Conservation (phyloP, 768 basidiomycete species). For the Ramaria rubella region DNA sequence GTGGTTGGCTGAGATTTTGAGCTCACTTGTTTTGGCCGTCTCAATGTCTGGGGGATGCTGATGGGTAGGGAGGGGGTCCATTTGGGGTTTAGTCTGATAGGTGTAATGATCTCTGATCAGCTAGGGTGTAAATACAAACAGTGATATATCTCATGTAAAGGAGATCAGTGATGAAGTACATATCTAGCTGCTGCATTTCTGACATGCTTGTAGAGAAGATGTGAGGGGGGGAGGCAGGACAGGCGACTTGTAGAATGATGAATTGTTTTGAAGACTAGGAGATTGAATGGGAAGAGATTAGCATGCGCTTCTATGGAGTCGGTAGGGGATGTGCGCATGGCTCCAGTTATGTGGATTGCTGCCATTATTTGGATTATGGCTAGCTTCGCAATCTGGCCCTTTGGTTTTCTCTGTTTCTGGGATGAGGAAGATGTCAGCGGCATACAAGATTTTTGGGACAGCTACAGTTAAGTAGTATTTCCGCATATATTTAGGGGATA, state of each 20-base stretch:
- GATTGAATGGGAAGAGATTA: slow-evolving; percentile 2
- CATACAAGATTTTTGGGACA: neutral
- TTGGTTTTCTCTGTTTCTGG: neutral
- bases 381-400: neutral
- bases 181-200: neutral
- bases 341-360: neutral
- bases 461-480: slow-evolving; percentile 22
- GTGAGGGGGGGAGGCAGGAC: no score
- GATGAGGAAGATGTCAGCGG: neutral
- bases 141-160: neutral
- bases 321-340: slow-evolving; percentile 9
- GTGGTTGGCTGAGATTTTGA: neutral
- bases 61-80: no score
- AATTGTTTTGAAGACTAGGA: neutral
- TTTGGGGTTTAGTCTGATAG: neutral
- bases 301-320: slow-evolving; percentile 9
- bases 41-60: no score
- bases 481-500: slow-evolving; percentile 12
- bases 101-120: neutral
- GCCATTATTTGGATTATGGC: neutral
- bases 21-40: no score
- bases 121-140: neutral
- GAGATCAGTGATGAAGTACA: neutral
- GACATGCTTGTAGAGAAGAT: neutral
- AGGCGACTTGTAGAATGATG: no score